phyloP scores from a whole-genome alignment of 805 yeast species.

The Metschnikowia lachancei region DNA sequence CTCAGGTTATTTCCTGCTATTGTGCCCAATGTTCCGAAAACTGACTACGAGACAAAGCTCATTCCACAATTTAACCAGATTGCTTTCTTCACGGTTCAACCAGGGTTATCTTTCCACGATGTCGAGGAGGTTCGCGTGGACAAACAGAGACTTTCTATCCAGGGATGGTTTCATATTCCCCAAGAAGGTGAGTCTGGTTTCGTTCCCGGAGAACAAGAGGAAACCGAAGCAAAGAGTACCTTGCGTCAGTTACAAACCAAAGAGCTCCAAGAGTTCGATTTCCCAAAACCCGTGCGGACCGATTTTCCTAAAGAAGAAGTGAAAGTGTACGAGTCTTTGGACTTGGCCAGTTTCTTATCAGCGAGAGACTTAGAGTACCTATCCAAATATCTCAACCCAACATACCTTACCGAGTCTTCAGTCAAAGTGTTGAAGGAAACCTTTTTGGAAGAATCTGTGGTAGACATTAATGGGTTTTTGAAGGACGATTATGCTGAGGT shows the following conservation, averaged over 20 bases:
- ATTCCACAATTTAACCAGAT: conserved; percentile 95
- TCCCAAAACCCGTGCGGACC: conserved; percentile 62
- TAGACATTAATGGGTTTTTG: conserved; percentile 65
- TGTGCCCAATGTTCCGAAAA: conserved; percentile 82
- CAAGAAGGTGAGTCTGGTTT: conserved; percentile 88
- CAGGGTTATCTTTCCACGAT: conserved; percentile 95
- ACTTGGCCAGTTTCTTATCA: conserved; percentile 8
- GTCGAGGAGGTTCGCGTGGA: conserved; percentile 95
- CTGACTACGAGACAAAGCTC: conserved; percentile 66
- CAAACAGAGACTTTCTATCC: conserved; percentile 85
- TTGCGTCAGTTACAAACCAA: conserved; percentile 76
- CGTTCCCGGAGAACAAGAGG: conserved; percentile 78
- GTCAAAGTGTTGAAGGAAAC: conserved; percentile 40
- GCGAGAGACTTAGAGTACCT: conserved; percentile 51
- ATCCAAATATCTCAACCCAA: conserved; percentile 52
- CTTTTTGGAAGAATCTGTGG: conserved; percentile 66
- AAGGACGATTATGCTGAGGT: conserved; percentile 49
- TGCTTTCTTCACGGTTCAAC: conserved; percentile 93
- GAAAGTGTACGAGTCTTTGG: conserved; percentile 26
- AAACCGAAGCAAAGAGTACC: conserved; percentile 69
- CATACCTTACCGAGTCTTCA: conserved; percentile 38
- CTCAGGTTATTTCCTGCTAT: conserved; percentile 81
- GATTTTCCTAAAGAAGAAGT: conserved; percentile 42
- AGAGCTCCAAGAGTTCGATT: conserved; percentile 74
- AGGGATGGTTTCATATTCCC: conserved; percentile 99